Evolutionary conservation across 768 basidiomycete species (phyloP).

Genomic region (Pisolithus microcarpus): DNA sequence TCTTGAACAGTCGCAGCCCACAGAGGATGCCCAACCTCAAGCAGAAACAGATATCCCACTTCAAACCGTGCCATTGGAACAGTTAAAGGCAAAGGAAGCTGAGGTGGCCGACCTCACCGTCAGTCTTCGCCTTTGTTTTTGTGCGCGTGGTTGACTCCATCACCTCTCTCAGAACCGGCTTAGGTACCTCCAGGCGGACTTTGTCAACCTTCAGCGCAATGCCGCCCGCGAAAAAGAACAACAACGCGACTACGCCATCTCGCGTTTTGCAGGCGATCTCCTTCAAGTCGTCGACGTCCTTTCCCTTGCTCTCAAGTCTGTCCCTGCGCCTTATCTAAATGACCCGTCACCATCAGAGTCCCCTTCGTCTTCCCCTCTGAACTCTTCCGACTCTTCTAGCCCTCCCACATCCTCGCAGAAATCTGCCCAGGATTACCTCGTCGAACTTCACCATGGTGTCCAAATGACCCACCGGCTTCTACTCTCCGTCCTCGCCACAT

Average conservation of each 20-base stretch:
- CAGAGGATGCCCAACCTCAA: not conserved
- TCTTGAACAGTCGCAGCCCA: not conserved
- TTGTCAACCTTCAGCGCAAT: conserved; percentile 89
- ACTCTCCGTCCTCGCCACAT: conserved; percentile 83
- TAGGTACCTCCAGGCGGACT: conserved; percentile 91
- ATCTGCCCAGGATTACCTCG: conserved; percentile 49
- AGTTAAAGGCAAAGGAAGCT: conserved; percentile 74
- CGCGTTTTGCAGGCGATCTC: conserved; percentile 83
- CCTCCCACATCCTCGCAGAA: conserved; percentile 36
- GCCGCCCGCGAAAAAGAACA: conserved; percentile 87
- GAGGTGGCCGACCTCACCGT: conserved; percentile 84
- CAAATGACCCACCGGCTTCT: conserved; percentile 88
- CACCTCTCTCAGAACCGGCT: conserved; percentile 60
- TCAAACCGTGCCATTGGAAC: conserved; percentile 34
- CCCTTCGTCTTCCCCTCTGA: conserved; percentile 24
- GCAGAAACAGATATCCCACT: conserved; percentile 22
- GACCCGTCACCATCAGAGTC: not conserved
- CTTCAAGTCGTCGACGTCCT: conserved; percentile 90
- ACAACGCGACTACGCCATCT: conserved; percentile 89
- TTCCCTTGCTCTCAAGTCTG: conserved; percentile 72
- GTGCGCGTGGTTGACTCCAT: conserved; percentile 6
- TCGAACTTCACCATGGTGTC: conserved; percentile 79
- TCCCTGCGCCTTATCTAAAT: conserved; percentile 46
- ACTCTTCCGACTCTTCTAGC: conserved; percentile 22
- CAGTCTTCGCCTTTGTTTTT: conserved; percentile 22